Conservation (phyloP, 176 grass and related monocot genomes). For the Saccharum officinarum region DNA sequence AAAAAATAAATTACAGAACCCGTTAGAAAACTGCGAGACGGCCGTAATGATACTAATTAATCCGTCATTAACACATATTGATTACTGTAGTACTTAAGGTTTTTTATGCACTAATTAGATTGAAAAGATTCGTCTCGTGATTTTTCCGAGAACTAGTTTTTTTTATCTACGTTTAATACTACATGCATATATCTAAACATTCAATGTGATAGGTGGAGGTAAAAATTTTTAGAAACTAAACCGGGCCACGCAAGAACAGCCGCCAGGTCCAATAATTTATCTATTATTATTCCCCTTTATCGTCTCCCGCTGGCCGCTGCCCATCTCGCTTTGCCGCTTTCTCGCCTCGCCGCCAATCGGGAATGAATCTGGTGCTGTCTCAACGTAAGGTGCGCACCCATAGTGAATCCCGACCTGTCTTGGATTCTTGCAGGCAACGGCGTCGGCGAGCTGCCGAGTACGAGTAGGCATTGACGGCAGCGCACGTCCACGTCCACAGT, state of each 20-base stretch:
- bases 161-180: too few relatives aligned
- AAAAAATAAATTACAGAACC: too few relatives aligned
- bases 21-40: too few relatives aligned
- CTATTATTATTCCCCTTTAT: not conserved
- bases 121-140: too few relatives aligned
- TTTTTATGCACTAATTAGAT: too few relatives aligned
- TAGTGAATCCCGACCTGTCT: not conserved
- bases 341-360: not conserved
- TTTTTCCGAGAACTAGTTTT: too few relatives aligned
- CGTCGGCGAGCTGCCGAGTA: not conserved
- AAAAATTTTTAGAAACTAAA: too few relatives aligned
- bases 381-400: not conserved
- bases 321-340: not conserved
- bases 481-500: not conserved
- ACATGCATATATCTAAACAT: too few relatives aligned
- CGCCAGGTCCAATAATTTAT: not conserved
- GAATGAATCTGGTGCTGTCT: not conserved
- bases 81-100: too few relatives aligned
- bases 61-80: too few relatives aligned
- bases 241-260: not conserved
- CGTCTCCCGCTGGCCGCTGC: not conserved
- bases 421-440: not conserved
- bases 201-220: too few relatives aligned
- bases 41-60: too few relatives aligned
- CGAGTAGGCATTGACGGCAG: not conserved